Conservation (phyloP, 768 basidiomycete genomes). For the Boletus rubescentipes region DNA sequence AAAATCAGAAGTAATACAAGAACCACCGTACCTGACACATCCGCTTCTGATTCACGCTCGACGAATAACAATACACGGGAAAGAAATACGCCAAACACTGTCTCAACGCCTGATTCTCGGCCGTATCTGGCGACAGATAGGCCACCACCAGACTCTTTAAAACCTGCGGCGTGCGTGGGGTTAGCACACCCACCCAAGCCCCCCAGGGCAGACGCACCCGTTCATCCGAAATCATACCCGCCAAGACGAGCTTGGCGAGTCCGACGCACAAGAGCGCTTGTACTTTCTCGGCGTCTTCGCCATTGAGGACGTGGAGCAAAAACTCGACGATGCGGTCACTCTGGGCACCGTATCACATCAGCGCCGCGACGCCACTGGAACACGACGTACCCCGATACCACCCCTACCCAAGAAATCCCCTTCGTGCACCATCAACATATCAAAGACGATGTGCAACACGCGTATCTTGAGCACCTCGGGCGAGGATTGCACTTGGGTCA, state of each 20-base stretch:
- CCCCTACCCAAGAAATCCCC: slow-evolving; percentile 41
- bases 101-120: background rate
- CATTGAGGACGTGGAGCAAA: slow-evolving; percentile 51
- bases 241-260: slow-evolving; percentile 80
- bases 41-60: slow-evolving; percentile 44
- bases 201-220: slow-evolving; percentile 43
- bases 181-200: background rate
- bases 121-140: slow-evolving; percentile 75
- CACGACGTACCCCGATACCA: slow-evolving; percentile 25
- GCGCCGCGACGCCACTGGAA: too few species aligned
- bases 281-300: slow-evolving; percentile 59
- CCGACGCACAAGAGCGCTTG: slow-evolving; percentile 77
- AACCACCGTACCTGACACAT: too few species aligned
- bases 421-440: slow-evolving; percentile 84
- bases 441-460: slow-evolving; percentile 81
- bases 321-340: slow-evolving; percentile 66
- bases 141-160: slow-evolving; percentile 49
- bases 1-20: too few species aligned
- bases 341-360: slow-evolving; percentile 23
- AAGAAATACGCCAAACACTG: slow-evolving; percentile 89
- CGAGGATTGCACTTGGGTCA: slow-evolving; percentile 58
- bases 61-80: slow-evolving; percentile 83
- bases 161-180: slow-evolving; percentile 34
- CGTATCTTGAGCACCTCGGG: slow-evolving; percentile 49
- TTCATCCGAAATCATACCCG: slow-evolving; percentile 72